phyloP scores from a whole-genome alignment of 208 protist species.

The Angomonas ambiguus region DNA sequence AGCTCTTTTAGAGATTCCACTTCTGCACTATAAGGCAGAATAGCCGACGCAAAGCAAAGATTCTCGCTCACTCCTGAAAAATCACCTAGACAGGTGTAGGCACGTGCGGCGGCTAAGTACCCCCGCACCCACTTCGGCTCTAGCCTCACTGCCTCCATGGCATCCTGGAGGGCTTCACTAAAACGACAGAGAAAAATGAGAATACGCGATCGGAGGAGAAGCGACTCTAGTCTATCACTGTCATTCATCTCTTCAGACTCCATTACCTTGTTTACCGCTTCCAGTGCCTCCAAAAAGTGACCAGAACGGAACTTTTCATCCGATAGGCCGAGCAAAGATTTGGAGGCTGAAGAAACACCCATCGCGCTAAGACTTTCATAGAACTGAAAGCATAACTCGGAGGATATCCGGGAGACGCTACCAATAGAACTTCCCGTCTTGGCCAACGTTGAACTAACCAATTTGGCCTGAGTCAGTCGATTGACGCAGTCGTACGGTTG shows the following conservation, averaged over 20 bases:
- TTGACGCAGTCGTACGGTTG: slow-evolving; percentile 45
- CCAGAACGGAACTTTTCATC: background rate
- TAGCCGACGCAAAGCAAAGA: slow-evolving; percentile 27
- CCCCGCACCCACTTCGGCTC: slow-evolving; percentile 64
- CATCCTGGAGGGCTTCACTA: slow-evolving; percentile 46
- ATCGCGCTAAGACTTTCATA: slow-evolving; percentile 1
- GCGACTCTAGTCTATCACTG: slow-evolving; percentile 28
- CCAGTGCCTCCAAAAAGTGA: background rate
- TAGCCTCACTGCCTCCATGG: slow-evolving; percentile 30
- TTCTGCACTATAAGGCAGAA: slow-evolving; percentile 51
- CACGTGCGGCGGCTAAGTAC: slow-evolving; percentile 57
- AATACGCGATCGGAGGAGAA: slow-evolving; percentile 53
- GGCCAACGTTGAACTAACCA: background rate
- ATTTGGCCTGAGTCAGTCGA: background rate
- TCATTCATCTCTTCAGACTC: background rate
- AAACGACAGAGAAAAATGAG: slow-evolving; percentile 54
- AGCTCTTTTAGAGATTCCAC: slow-evolving; percentile 50
- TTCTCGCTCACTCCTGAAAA: slow-evolving; percentile 31
- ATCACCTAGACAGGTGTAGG: slow-evolving; percentile 46
- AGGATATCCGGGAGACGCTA: slow-evolving; percentile 29
- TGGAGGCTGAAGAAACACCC: background rate
- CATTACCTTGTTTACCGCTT: background rate
- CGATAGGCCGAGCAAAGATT: background rate
- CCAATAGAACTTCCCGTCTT: slow-evolving; percentile 23
- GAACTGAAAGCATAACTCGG: slow-evolving; percentile 1